phyloP scores from a whole-genome alignment of 2,329 filamentous ascomycete species.

The Hypoxylon sp. region DNA sequence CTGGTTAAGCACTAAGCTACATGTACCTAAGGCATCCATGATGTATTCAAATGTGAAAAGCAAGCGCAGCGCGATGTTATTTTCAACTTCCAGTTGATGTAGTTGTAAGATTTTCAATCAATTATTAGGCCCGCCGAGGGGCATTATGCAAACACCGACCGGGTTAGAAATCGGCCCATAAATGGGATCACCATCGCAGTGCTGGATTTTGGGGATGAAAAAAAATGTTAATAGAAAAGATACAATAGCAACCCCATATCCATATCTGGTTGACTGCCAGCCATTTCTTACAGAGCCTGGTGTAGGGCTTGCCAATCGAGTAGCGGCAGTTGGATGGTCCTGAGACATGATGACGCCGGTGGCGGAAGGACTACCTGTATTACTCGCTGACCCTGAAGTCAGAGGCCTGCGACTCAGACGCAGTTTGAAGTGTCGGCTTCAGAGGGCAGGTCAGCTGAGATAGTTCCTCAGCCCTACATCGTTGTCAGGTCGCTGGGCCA shows the following conservation, averaged over 20 bases:
- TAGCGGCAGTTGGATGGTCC: not conserved
- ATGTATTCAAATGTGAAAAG: not conserved
- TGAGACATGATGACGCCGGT: not conserved
- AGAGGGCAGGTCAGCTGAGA: not conserved
- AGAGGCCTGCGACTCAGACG: not conserved
- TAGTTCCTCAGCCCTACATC: not conserved
- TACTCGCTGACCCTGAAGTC: no score
- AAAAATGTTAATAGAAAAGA: no score
- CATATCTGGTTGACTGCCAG: not conserved
- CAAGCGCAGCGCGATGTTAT: not conserved
- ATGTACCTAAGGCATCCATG: no score
- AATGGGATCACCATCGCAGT: no score
- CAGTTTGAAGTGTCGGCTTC: not conserved
- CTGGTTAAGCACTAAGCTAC: not conserved
- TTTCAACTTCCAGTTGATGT: not conserved
- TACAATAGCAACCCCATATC: no score
- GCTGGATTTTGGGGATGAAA: no score
- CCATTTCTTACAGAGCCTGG: not conserved
- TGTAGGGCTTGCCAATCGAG: not conserved
- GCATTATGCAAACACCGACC: not conserved
- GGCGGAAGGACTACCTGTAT: not conserved
- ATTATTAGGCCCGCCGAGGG: not conserved
- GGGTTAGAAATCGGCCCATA: not conserved
- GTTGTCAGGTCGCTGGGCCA: no score
- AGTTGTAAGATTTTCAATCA: not conserved